Evolutionary conservation across 2,329 filamentous ascomycete genomes (phyloP), one percentile per base, ranked within the genome.

Genomic region (Arthrobotrys sphaeroides): DNA sequence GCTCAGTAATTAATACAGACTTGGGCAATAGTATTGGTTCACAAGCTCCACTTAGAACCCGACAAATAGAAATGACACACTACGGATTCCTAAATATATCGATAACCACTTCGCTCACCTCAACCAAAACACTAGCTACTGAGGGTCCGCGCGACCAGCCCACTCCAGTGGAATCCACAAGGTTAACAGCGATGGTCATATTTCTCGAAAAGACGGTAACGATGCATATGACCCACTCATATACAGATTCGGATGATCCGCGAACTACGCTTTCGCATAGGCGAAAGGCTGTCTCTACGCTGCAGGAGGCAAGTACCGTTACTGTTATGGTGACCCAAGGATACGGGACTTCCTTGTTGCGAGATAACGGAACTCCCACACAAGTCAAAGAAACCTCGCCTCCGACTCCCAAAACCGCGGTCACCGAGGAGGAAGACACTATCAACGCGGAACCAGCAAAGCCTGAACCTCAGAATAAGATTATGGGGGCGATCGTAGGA

Each of bases 401-500:
- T 33, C 20, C 18, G 1, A 16, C 33, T 12, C 3, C 18, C 2
- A 6, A 6, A 12, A 28, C 28, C 12, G 53, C 18, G 4, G 18
- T 7, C 4, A 53, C 26, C 7, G 47, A 33, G 10, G 47, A 53
- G 20, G 16, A 20, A 10, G 47, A 53, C n/a, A 53, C 47, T 10
- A 1, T 33, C 7, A 12, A 9, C 5, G 2, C 26, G 33, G 7
- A 18, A 4, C 16, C 47, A 18, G 12, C n/a, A 22, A 60, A 24
- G 2, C 13, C 67, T 4, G 36, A 43, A 28, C 69, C 69, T 7
- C 67, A 74, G 31, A 28, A 67, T 16, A 55, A 31, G 2, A 57
- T 26, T 0, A 74, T 42, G 57, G 69, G 61, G 6, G 57, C 67
- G 5, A 74, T 74, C 12, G 45, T 62, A 16, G 69, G 61, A n/a